Base-by-base conservation (phyloP, 1,284 basidiomycete species). In the Cystobasidium pallidum region DNA sequence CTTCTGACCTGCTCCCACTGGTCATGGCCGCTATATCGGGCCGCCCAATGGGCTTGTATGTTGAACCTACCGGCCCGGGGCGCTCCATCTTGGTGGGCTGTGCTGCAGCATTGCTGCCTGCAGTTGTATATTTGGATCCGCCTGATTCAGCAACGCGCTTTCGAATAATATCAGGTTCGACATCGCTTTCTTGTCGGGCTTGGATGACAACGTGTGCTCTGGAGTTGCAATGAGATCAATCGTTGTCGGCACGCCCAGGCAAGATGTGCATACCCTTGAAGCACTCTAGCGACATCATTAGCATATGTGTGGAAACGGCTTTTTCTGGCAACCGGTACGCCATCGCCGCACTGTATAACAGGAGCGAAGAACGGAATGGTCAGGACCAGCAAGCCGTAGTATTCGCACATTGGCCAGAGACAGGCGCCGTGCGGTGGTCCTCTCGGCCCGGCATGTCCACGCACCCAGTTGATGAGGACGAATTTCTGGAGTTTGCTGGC, bases 401-500 rank as follows among this genome's bases (percentile, higher is more conserved):
- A n/a, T n/a, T n/a, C n/a, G n/a, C n/a, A n/a, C n/a, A n/a, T n/a
- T n/a, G n/a, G n/a, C n/a, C n/a, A n/a, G n/a, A n/a, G n/a, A n/a
- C n/a, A n/a, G n/a, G n/a, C n/a, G n/a, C n/a, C n/a, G n/a, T n/a
- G n/a, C n/a, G n/a, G n/a, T n/a, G n/a, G n/a, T n/a, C 39, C 39
- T 15, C 15, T 41, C 39, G 39, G 39, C 15, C 39, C 15, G 36
- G 36, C 36, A 39, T n/a, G 3, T 7, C 26, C 2, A 66, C 78
- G 45, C 51, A 80, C 79, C 82, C 82, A 83, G 74, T 81, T 80
- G 79, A 87, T 84, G 73, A 95, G 89, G 7, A 97, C 92, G 76
- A 94, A 92, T 82, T 97, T 97, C 72, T 89, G 86, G n/a, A 98
- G 85, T 77, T 89, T 84, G 78, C 88, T 91, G 88, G 94, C 92